Evolutionary conservation across 2,329 filamentous ascomycete genomes (phyloP), one percentile per base, ranked within the genome.

Genomic region (Dothideomycetes sp.): DNA sequence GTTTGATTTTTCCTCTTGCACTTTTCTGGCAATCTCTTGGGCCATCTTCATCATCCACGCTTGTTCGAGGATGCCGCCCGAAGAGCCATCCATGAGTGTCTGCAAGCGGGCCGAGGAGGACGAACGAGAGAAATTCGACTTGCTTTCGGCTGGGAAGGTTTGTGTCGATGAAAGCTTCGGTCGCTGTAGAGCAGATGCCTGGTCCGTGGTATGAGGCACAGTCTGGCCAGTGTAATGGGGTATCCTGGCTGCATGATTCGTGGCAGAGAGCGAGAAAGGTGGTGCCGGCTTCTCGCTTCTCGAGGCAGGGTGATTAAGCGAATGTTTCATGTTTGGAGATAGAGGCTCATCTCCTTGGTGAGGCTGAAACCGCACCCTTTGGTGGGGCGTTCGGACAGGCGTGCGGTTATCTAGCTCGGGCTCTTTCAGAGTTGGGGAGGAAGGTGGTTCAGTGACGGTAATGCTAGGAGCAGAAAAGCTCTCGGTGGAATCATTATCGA

Each of bases 21-120:
- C 86, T 41, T 85, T 81, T 37, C 79, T 71, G 27, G 87, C 86
- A 52, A 96, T 89, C 60, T 96, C 91, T 47, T 80, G 81, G 4
- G 89, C 88, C 76, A 98, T 91, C 66, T 94, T 91, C 66, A 81
- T 78, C 63, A 91, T 82, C 83, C 84, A 91, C 3, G 84, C 84
- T 58, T 86, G 81, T 56, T 87, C 82, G 18, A 85, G 66, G 36
- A 86, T 84, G 14, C 68, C 68, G 11, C 68, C 64, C 12, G 54
- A 54, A 31, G 36, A 40, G 35, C 34, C 41, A 30, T 37, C 34
- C 4, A 14, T 27, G 24, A 33, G 24, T 16, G 17, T 38, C 34
- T 37, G 38, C n/a, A 36, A 31, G 10, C 36, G 40, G 3, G 31
- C 32, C 1, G 40, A 16, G 9, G 41, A 43, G 12, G 41, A 36